Evolutionary conservation across 2,329 filamentous ascomycete species (phyloP).

Genomic region (Monilinia fructigena): DNA sequence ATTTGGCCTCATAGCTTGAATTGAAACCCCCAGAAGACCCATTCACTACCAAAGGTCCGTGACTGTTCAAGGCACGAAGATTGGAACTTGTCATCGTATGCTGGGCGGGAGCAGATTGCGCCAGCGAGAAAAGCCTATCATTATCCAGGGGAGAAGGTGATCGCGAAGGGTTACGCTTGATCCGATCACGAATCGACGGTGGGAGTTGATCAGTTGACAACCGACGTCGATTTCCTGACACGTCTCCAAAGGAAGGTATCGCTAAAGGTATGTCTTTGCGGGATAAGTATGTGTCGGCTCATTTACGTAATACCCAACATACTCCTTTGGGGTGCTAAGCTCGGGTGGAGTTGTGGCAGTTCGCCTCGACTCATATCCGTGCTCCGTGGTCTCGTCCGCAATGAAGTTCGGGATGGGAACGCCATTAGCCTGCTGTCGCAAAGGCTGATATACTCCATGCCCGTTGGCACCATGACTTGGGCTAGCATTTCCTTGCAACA

Average conservation of each 20-base stretch:
- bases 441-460: conserved; percentile 37
- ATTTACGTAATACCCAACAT: conserved; percentile 41
- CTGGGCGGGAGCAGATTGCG: conserved; percentile 33
- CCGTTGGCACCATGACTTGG: conserved; percentile 38
- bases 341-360: conserved; percentile 34
- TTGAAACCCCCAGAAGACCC: conserved; percentile 27
- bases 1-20: conserved; percentile 18
- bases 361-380: conserved; percentile 27
- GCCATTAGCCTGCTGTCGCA: conserved; percentile 45
- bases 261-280: conserved; percentile 33
- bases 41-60: conserved; percentile 38
- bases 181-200: conserved; percentile 39
- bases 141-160: conserved; percentile 42
- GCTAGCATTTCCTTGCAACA: conserved; percentile 43
- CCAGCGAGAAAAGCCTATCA: conserved; percentile 37
- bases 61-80: conserved; percentile 34
- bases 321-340: conserved; percentile 37
- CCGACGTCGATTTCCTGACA: conserved; percentile 33
- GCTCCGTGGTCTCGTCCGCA: conserved; percentile 48
- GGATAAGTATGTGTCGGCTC: conserved; percentile 29
- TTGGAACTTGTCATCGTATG: conserved; percentile 35
- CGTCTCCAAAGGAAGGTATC: conserved; percentile 40
- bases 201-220: conserved; percentile 40
- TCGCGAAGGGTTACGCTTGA: conserved; percentile 37
- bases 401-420: conserved; percentile 55